phyloP scores from a whole-genome alignment of 805 yeast genomes.

The Metschnikowia lunata region DNA sequence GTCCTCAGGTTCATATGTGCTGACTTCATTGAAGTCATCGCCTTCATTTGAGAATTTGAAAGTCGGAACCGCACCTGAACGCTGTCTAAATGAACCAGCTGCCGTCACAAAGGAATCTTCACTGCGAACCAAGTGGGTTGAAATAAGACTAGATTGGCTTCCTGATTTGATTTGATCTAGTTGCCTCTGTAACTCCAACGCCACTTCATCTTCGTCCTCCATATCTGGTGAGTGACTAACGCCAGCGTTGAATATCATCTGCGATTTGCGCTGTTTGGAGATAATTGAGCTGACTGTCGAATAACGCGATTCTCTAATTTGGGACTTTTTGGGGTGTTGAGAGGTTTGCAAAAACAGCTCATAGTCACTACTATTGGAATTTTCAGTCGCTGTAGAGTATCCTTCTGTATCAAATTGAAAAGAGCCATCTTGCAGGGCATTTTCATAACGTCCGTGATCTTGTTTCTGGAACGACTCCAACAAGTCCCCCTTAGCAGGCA shows the following conservation, averaged over 20 bases:
- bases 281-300: constrained; percentile 42
- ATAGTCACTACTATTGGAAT: constrained; percentile 20
- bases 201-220: constrained; percentile 32
- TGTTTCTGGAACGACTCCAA: constrained; percentile 3
- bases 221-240: background rate
- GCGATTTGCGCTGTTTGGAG: constrained; percentile 26
- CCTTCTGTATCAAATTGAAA: constrained; percentile 3
- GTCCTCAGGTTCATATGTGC: constrained; percentile 2
- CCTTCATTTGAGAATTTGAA: constrained; percentile 7
- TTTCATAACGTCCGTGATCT: background rate
- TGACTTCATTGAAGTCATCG: background rate
- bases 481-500: constrained; percentile 10
- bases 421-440: background rate
- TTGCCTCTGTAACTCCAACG: constrained; percentile 36
- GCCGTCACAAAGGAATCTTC: constrained; percentile 12
- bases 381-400: constrained; percentile 6
- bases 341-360: constrained; percentile 20
- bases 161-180: constrained; percentile 30
- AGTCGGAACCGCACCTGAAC: constrained; percentile 2
- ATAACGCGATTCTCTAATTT: constrained; percentile 28
- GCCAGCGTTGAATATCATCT: background rate
- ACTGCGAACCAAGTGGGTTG: constrained; percentile 1
- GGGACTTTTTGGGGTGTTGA: background rate
- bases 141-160: constrained; percentile 9
- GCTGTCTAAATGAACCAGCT: background rate